A percentile compares a stretch with the other conserved stretches of the same genome.
Conservation (phyloP, 192 early-diverging fungal species). For the Gigaspora rosea region DNA sequence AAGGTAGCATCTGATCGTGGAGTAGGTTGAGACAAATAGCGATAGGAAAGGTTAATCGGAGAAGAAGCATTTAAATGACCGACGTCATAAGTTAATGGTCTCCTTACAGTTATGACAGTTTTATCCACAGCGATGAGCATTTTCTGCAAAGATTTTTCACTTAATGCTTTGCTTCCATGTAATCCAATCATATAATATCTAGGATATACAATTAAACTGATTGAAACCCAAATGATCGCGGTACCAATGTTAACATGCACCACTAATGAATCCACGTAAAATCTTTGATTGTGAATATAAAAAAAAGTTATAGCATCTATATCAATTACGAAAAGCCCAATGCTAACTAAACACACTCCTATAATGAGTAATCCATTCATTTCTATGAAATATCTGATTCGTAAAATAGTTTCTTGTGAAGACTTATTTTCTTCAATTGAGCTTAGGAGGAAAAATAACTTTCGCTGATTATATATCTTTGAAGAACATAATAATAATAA, state of each 20-base stretch:
- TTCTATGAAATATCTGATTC: slow-evolving; percentile 22
- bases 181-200: slow-evolving; percentile 21
- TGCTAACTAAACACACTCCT: not conserved
- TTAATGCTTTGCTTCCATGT: not conserved
- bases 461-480: not conserved
- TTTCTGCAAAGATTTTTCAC: not conserved
- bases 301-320: not conserved
- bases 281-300: not conserved
- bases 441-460: not conserved
- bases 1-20: too few relatives aligned
- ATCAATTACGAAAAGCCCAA: not conserved
- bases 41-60: too few relatives aligned
- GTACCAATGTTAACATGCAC: not conserved
- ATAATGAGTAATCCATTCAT: not conserved
- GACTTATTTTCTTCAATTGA: not conserved
- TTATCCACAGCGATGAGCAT: not conserved
- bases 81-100: too few relatives aligned
- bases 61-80: too few relatives aligned
- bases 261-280: not conserved
- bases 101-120: too few relatives aligned
- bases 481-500: not conserved
- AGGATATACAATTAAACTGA: slow-evolving; percentile 27
- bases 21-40: too few relatives aligned
- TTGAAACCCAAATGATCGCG: slow-evolving; percentile 1
- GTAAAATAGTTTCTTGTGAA: not conserved